phyloP scores from a whole-genome alignment of 441 rosid species.

The Jatropha podagrica region DNA sequence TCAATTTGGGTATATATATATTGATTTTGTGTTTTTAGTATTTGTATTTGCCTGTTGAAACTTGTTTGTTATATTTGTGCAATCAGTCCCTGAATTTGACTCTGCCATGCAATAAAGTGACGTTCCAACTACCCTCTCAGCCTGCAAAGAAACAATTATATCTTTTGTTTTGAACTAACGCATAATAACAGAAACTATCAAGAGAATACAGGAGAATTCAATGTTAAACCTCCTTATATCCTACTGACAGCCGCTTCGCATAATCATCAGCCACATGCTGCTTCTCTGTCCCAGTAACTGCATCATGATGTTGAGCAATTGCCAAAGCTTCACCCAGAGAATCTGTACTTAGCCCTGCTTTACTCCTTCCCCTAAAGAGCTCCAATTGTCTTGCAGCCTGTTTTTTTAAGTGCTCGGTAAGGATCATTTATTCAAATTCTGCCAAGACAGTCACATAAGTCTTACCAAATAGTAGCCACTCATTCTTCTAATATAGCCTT shows the following conservation, averaged over 20 bases:
- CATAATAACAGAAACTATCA: slow-evolving; percentile 5
- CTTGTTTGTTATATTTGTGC: slow-evolving; percentile 58
- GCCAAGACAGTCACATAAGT: slow-evolving; percentile 14
- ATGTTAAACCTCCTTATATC: slow-evolving; percentile 66
- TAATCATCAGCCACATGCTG: slow-evolving; percentile 98
- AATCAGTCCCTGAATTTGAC: slow-evolving; percentile 36
- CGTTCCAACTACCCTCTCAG: slow-evolving; percentile 75
- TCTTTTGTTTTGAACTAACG: not conserved
- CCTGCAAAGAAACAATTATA: slow-evolving; percentile 46
- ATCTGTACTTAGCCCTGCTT: slow-evolving; percentile 70
- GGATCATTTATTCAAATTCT: slow-evolving; percentile 17
- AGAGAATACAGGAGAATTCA: slow-evolving; percentile 9
- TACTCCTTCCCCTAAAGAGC: slow-evolving; percentile 69
- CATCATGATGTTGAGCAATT: slow-evolving; percentile 94
- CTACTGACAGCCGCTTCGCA: slow-evolving; percentile 80
- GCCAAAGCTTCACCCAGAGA: slow-evolving; percentile 90
- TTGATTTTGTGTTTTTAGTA: not conserved
- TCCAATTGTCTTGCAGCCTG: slow-evolving; percentile 98
- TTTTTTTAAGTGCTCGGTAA: slow-evolving; percentile 19
- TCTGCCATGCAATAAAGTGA: slow-evolving; percentile 72
- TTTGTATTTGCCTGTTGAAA: slow-evolving; percentile 34
- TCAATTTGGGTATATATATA: not conserved
- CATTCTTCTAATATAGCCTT: slow-evolving; percentile 81
- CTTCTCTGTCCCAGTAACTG: slow-evolving; percentile 85
- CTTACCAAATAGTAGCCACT: slow-evolving; percentile 91